These are phyloP conservation scores for Voacanga thouarsii DNA, from an alignment of 257 asterid genomes.

Conservation along the genomic window DNA sequence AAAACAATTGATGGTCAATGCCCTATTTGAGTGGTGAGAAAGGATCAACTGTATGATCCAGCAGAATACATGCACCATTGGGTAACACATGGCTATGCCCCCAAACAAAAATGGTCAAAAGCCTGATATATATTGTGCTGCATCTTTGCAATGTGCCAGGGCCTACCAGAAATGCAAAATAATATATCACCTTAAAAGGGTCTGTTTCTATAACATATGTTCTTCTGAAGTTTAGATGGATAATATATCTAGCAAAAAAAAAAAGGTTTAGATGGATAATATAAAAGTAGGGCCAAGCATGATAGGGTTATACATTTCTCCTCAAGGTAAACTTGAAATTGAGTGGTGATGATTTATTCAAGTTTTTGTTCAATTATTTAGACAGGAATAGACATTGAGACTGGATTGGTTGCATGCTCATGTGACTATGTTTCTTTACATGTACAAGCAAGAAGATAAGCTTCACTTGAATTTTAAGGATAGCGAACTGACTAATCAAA, in stretches of 20 bases:
- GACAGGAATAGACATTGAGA: not conserved
- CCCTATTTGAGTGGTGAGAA: not conserved
- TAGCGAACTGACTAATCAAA: not conserved
- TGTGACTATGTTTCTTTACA: not conserved
- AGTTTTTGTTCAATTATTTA: not conserved
- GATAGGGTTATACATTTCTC: no score
- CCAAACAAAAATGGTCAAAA: not conserved
- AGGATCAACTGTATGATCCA: not conserved
- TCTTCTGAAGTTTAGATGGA: no score
- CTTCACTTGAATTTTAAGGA: not conserved
- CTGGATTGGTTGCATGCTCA: not conserved
- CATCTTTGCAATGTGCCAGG: not conserved
- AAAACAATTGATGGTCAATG: not conserved
- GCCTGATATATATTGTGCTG: not conserved
- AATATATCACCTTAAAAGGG: no score
- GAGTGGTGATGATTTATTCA: not conserved
- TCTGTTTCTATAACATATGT: no score
- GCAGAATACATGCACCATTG: not conserved
- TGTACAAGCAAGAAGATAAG: not conserved
- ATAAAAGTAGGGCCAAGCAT: no score
- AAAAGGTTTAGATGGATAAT: no score
- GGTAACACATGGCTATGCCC: constrained; percentile 11
- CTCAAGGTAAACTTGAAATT: not conserved
- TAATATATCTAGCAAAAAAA: no score
- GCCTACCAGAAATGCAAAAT: not conserved